These are phyloP conservation scores for Cladochytrium replicatum DNA, from an alignment of 192 early-diverging fungal species.

Conservation along the genomic window DNA sequence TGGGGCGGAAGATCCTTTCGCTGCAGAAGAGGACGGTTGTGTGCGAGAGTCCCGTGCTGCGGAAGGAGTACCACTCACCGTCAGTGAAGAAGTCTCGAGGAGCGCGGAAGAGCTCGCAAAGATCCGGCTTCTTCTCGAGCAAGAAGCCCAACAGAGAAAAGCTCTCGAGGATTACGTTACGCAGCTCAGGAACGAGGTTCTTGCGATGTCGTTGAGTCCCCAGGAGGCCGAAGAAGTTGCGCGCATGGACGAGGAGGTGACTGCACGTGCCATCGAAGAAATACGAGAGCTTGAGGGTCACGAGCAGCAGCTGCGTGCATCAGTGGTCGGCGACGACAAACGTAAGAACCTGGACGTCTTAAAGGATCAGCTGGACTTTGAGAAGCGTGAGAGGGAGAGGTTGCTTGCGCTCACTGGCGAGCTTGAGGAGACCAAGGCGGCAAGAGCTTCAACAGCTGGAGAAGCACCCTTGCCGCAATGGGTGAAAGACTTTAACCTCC, in stretches of 20 bases:
- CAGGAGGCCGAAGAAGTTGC: slow-evolving; percentile 1
- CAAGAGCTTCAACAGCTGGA: not conserved
- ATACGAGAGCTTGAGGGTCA: slow-evolving; percentile 1
- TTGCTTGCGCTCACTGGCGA: slow-evolving; percentile 15
- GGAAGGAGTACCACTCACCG: not conserved
- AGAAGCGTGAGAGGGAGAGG: slow-evolving; percentile 15
- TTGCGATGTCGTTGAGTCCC: slow-evolving; percentile 9
- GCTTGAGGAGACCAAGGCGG: slow-evolving; percentile 11
- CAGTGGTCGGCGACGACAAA: not conserved
- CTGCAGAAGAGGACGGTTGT: not conserved
- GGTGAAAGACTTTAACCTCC: slow-evolving; percentile 17
- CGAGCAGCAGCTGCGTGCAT: slow-evolving; percentile 5
- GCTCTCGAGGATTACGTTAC: slow-evolving; percentile 22
- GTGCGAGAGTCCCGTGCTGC: not conserved
- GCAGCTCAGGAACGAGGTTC: slow-evolving; percentile 23
- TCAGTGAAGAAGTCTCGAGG: not conserved
- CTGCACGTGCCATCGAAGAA: slow-evolving; percentile 10
- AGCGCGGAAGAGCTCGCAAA: slow-evolving; percentile 6
- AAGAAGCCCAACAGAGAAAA: slow-evolving; percentile 13
- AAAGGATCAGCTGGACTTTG: slow-evolving; percentile 11
- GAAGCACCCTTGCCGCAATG: slow-evolving; percentile 5
- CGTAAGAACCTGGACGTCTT: not conserved
- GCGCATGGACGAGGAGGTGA: slow-evolving; percentile 14
- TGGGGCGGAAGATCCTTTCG: not conserved
- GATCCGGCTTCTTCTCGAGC: slow-evolving; percentile 20